Percentiles rank a stretch among this genome's conserved stretches.
Conservation (phyloP, 192 early-diverging fungal genomes). For the Podila minutissima region DNA sequence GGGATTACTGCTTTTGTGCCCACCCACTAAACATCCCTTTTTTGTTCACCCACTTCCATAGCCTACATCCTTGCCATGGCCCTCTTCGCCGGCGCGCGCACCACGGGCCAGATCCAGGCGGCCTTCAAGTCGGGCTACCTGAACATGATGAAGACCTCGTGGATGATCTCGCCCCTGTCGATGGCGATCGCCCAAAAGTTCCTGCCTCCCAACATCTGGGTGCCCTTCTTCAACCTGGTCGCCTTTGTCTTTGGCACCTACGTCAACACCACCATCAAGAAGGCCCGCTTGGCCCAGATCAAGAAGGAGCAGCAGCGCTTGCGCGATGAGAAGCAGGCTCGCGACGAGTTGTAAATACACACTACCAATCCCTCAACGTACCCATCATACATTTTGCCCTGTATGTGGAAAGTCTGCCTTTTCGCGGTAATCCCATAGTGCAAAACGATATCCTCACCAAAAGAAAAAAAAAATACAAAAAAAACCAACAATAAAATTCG, state of each 20-base stretch:
- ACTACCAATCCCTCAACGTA: neutral
- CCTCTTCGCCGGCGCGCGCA: constrained; percentile 78
- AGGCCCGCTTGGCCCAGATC: constrained; percentile 56
- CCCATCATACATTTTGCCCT: neutral
- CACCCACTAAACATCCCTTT: neutral
- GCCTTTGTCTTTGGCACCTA: constrained; percentile 82
- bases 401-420: too few relatives aligned
- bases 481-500: neutral
- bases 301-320: constrained; percentile 50
- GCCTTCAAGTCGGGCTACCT: constrained; percentile 71
- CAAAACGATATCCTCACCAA: too few relatives aligned
- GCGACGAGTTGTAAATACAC: constrained; percentile 38
- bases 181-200: constrained; percentile 84
- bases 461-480: neutral
- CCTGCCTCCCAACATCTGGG: constrained; percentile 82
- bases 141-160: constrained; percentile 84
- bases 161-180: constrained; percentile 81
- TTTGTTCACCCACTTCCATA: constrained; percentile 12
- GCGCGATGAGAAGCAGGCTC: constrained; percentile 56
- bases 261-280: constrained; percentile 81
- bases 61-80: constrained; percentile 89
- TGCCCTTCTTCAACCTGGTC: constrained; percentile 92
- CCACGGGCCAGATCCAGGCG: constrained; percentile 56
- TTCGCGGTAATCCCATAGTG: too few relatives aligned
- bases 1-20: too few relatives aligned